These are phyloP conservation scores for Colletotrichum filicis DNA, from an alignment of 2,329 filamentous ascomycete genomes.

Conservation along the genomic window DNA sequence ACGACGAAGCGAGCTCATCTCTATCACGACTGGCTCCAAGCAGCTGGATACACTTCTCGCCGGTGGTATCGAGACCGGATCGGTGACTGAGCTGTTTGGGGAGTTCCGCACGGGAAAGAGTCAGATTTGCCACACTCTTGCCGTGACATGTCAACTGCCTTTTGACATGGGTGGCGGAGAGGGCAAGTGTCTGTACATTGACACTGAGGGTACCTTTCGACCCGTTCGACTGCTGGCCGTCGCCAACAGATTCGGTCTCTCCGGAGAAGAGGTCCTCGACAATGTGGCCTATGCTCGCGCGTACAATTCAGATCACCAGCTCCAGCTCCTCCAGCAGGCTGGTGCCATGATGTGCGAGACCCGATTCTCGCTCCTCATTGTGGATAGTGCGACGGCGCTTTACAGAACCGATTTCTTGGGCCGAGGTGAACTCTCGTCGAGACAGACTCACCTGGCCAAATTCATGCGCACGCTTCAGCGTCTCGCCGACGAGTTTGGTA, in stretches of 20 bases:
- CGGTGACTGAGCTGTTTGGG: slow-evolving; percentile 97
- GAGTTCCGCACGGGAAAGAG: slow-evolving; percentile 98
- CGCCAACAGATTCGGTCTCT: slow-evolving; percentile 92
- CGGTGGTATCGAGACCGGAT: slow-evolving; percentile 95
- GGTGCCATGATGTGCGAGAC: slow-evolving; percentile 99
- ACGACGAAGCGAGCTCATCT: slow-evolving; percentile 94
- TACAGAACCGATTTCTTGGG: slow-evolving; percentile 97
- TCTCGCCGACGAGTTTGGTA: slow-evolving; percentile 86
- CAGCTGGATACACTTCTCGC: slow-evolving; percentile 95
- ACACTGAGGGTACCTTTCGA: slow-evolving; percentile 96
- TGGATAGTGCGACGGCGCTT: slow-evolving; percentile 94
- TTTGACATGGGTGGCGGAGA: slow-evolving; percentile 99
- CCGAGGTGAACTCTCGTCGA: slow-evolving; percentile 94
- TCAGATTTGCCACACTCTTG: slow-evolving; percentile 98
- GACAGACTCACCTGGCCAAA: slow-evolving; percentile 89
- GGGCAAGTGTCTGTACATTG: slow-evolving; percentile 98
- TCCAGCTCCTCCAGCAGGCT: slow-evolving; percentile 93
- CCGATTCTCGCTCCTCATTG: slow-evolving; percentile 92
- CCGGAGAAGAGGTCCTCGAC: slow-evolving; percentile 96
- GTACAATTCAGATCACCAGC: slow-evolving; percentile 98
- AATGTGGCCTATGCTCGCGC: slow-evolving; percentile 98
- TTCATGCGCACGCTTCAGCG: slow-evolving; percentile 88
- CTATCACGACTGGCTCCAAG: slow-evolving; percentile 97
- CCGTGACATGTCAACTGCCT: slow-evolving; percentile 95
- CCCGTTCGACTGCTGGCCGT: slow-evolving; percentile 92